Evolutionary conservation across 2,329 filamentous ascomycete genomes (phyloP).

Genomic region (Venturiaceae sp.): DNA sequence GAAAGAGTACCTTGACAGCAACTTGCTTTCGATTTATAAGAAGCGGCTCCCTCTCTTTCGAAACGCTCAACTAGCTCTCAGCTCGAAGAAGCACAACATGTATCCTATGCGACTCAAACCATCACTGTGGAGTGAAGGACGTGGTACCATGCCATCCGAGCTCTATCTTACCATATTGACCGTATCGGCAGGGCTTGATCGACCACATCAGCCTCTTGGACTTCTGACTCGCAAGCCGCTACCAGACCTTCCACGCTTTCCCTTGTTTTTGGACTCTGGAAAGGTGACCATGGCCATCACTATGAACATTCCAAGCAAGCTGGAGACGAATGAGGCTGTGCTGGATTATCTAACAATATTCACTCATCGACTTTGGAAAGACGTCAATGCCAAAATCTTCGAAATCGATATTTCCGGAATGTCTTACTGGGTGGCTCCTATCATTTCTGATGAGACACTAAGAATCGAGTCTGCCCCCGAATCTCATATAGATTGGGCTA

Average conservation of each 20-base stretch:
- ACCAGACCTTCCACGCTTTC: constrained; percentile 56
- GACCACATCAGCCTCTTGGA: constrained; percentile 53
- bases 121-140: constrained; percentile 51
- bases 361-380: constrained; percentile 66
- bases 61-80: constrained; percentile 80
- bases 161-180: constrained; percentile 55
- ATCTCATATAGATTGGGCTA: constrained; percentile 51
- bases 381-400: constrained; percentile 85
- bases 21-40: constrained; percentile 63
- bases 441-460: constrained; percentile 12
- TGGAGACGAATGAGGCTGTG: constrained; percentile 34
- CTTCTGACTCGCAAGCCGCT: constrained; percentile 60
- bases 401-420: constrained; percentile 52
- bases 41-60: constrained; percentile 70
- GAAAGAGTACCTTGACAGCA: constrained; percentile 58
- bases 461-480: constrained; percentile 4
- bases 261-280: constrained; percentile 61
- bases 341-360: constrained; percentile 56
- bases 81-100: constrained; percentile 59
- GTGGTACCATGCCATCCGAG: constrained; percentile 34
- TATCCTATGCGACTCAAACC: constrained; percentile 80
- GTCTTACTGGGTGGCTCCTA: constrained; percentile 76
- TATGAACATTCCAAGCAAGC: constrained; percentile 28
- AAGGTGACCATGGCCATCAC: constrained; percentile 49
- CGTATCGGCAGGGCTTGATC: constrained; percentile 50